Evolutionary conservation across 129 eudicot genomes (phyloP).

Genomic region (Apium graveolens): DNA sequence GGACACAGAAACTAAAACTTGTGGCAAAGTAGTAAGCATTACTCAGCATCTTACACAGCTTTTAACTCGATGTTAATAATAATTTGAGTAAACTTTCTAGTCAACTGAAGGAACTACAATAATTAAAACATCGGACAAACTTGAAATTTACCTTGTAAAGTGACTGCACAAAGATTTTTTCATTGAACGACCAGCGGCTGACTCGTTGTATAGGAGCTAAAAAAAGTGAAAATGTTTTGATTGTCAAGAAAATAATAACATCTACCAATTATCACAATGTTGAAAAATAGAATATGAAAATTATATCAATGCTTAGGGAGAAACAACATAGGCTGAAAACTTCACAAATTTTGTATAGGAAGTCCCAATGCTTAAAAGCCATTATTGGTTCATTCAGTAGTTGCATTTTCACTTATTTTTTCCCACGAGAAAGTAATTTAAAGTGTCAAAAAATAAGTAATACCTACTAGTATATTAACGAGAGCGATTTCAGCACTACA

Average conservation of each 20-base stretch:
- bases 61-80: not conserved
- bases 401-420: not conserved
- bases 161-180: slow-evolving; percentile 58
- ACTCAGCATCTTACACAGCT: not conserved
- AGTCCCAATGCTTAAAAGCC: not conserved
- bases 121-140: not conserved
- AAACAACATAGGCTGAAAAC: not conserved
- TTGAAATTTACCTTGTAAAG: slow-evolving; percentile 54
- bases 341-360: not conserved
- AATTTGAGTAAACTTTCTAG: not conserved
- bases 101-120: not conserved
- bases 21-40: slow-evolving; percentile 15
- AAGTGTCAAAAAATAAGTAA: not conserved
- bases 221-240: slow-evolving; percentile 6
- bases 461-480: not conserved
- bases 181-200: slow-evolving; percentile 60
- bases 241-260: slow-evolving; percentile 13
- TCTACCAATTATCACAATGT: not conserved
- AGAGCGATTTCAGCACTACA: not conserved
- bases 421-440: not conserved
- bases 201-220: slow-evolving; percentile 49
- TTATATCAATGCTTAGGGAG: not conserved
- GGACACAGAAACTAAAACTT: slow-evolving; percentile 69
- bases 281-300: not conserved
- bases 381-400: not conserved